Base-by-base conservation (phyloP, 345 rosid species). In the Excoecaria cochinchinensis region DNA sequence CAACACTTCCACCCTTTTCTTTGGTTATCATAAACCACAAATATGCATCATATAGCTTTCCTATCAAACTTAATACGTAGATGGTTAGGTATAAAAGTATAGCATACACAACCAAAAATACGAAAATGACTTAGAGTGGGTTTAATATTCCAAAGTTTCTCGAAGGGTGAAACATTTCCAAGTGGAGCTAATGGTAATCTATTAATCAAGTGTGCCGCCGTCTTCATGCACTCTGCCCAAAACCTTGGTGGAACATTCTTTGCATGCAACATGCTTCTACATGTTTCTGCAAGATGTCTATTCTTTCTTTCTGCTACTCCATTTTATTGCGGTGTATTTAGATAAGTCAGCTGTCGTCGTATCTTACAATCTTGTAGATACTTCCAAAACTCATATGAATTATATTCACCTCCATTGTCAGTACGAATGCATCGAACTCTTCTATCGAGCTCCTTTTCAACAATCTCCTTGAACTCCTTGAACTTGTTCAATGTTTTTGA, bases 141-240 rank as follows among this genome's bases (percentile, higher is more conserved):
- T 8, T 58, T 58, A 3, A 58, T 6, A 6, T 58, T 58, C 62
- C 3, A 58, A 1, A 58, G 24, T 12, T 58, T 72, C 53, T 72
- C 40, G 46, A 56, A 72, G 19, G 42, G 55, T 10, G 75, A 21
- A 8, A 59, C 21, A 17, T 58, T 58, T 22, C 39, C 55, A 0
- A 72, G 14, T 31, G 2, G 22, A 15, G 4, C 17, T 58, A 39
- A 22, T 3, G 75, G 66, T n/a, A 72, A 17, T 31, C n/a, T 19
- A 13, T 72, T 72, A 42, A 24, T 72, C 3, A 22, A 8, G 13
- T 72, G 39, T n/a, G n/a, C n/a, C 4, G 39, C 52, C 1, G 67
- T 59, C 67, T 58, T 72, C 44, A 58, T 72, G 38, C 53, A 56
- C 53, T 72, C 53, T 1, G 21, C 75, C 75, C 55, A 72, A 38